Percentiles rank a stretch among this genome's conserved stretches.
phyloP scores from a whole-genome alignment of 805 yeast species.

The Ogataea populi-albae region DNA sequence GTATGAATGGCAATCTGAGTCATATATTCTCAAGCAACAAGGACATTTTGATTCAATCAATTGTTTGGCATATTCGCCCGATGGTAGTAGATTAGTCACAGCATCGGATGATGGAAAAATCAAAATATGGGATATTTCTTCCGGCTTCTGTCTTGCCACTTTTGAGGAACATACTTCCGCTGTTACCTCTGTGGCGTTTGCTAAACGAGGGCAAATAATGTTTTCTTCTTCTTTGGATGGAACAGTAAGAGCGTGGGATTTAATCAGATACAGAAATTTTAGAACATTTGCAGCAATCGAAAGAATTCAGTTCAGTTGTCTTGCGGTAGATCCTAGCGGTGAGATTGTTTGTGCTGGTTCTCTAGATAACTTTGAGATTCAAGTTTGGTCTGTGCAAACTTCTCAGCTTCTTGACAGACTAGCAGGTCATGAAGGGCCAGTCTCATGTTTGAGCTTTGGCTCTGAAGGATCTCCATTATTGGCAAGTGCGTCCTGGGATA shows the following conservation, averaged over 20 bases:
- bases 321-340: slow-evolving; percentile 97
- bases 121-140: slow-evolving; percentile 90
- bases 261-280: slow-evolving; percentile 88
- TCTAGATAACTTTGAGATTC: slow-evolving; percentile 81
- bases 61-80: slow-evolving; percentile 84
- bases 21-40: slow-evolving; percentile 91
- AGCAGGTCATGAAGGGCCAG: slow-evolving; percentile 94
- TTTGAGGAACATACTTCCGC: slow-evolving; percentile 88
- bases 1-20: slow-evolving; percentile 98
- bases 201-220: slow-evolving; percentile 85
- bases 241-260: slow-evolving; percentile 96
- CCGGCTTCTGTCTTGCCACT: slow-evolving; percentile 91
- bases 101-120: slow-evolving; percentile 97
- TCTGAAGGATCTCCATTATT: slow-evolving; percentile 62
- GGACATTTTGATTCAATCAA: slow-evolving; percentile 94
- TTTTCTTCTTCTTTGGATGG: slow-evolving; percentile 94
- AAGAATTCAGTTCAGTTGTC: slow-evolving; percentile 78
- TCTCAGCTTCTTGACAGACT: slow-evolving; percentile 84
- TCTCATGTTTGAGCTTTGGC: slow-evolving; percentile 84
- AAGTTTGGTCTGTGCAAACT: slow-evolving; percentile 97
- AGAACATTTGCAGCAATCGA: slow-evolving; percentile 91
- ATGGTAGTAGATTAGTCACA: slow-evolving; percentile 87
- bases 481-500: slow-evolving; percentile 96
- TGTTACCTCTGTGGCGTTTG: slow-evolving; percentile 83
- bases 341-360: slow-evolving; percentile 96